Percentiles rank a stretch among this genome's conserved stretches.
Evolutionary conservation across 331 rosid genomes (phyloP).

Genomic region (Phaseolus coccineus): DNA sequence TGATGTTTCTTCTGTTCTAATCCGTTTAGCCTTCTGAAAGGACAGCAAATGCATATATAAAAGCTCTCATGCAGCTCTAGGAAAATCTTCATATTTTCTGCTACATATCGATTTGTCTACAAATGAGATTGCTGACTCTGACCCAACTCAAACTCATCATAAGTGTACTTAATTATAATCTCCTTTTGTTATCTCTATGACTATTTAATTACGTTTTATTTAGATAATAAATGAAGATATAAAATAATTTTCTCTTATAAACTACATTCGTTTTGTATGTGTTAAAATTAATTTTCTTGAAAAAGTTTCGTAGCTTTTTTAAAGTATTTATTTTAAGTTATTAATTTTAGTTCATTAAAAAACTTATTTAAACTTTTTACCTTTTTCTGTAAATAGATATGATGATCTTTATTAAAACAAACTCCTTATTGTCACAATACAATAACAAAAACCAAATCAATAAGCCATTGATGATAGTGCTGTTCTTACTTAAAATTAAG

Average conservation of each 20-base stretch:
- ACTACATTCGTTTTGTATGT: too few species aligned
- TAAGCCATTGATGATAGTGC: neutral
- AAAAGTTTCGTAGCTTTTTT: too few species aligned
- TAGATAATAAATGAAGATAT: too few species aligned
- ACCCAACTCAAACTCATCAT: neutral
- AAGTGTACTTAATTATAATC: neutral
- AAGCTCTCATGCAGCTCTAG: neutral
- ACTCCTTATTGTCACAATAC: neutral
- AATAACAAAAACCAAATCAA: neutral
- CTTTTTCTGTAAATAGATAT: too few species aligned
- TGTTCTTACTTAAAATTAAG: conserved; percentile 25
- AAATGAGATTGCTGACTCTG: neutral
- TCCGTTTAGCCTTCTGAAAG: conserved; percentile 4
- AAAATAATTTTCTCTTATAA: too few species aligned
- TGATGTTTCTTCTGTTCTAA: conserved; percentile 13
- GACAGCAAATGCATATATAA: neutral
- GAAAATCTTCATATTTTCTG: neutral
- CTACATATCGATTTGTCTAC: neutral
- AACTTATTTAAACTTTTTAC: too few species aligned
- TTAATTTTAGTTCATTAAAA: too few species aligned
- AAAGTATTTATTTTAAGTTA: too few species aligned
- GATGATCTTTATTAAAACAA: neutral
- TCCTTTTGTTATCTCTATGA: neutral
- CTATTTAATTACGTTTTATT: neutral
- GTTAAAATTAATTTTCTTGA: too few species aligned